These are phyloP conservation scores for Fusarium sororula DNA, from an alignment of 2,329 filamentous ascomycete species.

Conservation along the genomic window DNA sequence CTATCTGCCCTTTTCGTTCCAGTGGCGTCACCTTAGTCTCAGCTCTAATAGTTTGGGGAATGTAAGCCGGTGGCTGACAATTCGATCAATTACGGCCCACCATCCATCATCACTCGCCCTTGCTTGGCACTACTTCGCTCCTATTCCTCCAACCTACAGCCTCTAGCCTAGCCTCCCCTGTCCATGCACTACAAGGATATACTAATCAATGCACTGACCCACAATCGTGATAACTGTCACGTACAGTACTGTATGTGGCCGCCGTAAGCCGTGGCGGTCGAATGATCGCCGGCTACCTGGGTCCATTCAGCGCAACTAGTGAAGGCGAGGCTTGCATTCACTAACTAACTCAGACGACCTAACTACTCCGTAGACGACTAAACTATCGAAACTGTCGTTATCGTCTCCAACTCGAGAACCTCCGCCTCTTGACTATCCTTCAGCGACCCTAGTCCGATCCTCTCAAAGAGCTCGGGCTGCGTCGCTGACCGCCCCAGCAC, in stretches of 20 bases:
- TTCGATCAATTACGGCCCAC: not conserved
- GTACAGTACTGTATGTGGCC: not conserved
- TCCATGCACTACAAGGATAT: not conserved
- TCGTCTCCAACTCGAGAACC: not conserved
- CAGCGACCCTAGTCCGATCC: slow-evolving; percentile 21
- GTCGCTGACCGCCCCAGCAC: slow-evolving; percentile 20
- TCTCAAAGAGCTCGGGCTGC: slow-evolving; percentile 9
- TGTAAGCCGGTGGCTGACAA: not conserved
- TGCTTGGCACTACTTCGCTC: not conserved
- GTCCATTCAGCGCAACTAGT: not conserved
- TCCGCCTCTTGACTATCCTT: not conserved
- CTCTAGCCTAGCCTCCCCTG: not conserved
- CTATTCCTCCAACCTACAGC: not conserved
- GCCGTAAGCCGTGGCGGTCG: not conserved
- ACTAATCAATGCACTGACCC: not conserved
- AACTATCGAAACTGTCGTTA: slow-evolving; percentile 1
- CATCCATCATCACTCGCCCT: not conserved
- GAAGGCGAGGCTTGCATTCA: not conserved
- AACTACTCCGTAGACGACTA: not conserved
- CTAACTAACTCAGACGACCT: not conserved
- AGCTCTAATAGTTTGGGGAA: not conserved
- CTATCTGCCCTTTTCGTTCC: not conserved
- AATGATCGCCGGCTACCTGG: not conserved
- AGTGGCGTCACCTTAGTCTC: slow-evolving; percentile 5
- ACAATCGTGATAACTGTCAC: slow-evolving; percentile 3